Percentiles rank a stretch among this genome's conserved stretches.
Conservation (phyloP, 148 eudicot genomes). For the Diospyros kaki region DNA sequence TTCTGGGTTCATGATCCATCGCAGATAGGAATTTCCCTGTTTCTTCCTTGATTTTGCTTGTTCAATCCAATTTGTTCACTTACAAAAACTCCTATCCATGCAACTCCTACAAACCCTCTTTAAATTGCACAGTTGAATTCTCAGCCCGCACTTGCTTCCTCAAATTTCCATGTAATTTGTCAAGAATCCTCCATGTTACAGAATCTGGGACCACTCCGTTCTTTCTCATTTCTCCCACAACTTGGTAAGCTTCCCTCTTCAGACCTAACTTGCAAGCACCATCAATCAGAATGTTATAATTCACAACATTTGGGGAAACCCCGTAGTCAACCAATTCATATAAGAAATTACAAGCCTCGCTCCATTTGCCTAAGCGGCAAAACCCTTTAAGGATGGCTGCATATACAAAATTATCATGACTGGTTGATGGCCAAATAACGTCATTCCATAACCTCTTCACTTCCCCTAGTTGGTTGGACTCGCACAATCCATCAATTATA, state of each 20-base stretch:
- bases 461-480: constrained; percentile 42
- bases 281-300: constrained; percentile 68
- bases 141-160: constrained; percentile 11
- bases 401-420: constrained; percentile 76
- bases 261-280: constrained; percentile 64
- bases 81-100: background rate
- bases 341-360: constrained; percentile 74
- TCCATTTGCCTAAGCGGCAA: constrained; percentile 46
- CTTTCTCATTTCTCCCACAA: constrained; percentile 86
- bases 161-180: constrained; percentile 45
- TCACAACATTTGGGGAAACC: constrained; percentile 52
- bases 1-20: background rate
- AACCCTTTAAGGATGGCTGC: constrained; percentile 76
- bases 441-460: constrained; percentile 72
- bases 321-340: constrained; percentile 86
- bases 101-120: constrained; percentile 5
- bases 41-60: background rate
- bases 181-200: constrained; percentile 74
- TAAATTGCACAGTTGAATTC: background rate
- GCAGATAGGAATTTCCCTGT: background rate
- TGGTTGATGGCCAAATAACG: constrained; percentile 72
- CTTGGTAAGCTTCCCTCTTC: constrained; percentile 79
- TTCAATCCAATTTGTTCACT: constrained; percentile 3
- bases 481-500: constrained; percentile 67
- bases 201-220: constrained; percentile 84